Evolutionary conservation across 257 asterid species (phyloP).

Genomic region (Coffea canephora): DNA sequence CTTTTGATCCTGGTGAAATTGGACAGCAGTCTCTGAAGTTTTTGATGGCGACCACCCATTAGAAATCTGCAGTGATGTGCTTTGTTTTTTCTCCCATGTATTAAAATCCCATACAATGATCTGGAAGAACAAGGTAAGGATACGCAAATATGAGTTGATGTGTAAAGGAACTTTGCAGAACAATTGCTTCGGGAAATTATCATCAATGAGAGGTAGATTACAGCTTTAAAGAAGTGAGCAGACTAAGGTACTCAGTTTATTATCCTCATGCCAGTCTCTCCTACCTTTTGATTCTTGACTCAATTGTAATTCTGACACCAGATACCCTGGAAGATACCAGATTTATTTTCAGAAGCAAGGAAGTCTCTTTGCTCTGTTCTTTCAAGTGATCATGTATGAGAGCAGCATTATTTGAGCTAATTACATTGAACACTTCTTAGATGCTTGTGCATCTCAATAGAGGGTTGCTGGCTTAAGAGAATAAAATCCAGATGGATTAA

Average conservation of each 20-base stretch:
- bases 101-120: slow-evolving; percentile 62
- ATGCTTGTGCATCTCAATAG: neutral
- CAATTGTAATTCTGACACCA: neutral
- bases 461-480: neutral
- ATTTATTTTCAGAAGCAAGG: neutral
- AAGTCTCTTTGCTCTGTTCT: too few relatives aligned
- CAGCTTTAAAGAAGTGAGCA: neutral
- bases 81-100: slow-evolving; percentile 56
- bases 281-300: neutral
- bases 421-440: neutral
- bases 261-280: neutral
- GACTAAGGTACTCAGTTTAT: neutral
- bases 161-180: neutral
- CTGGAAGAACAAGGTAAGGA: slow-evolving; percentile 25
- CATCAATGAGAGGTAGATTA: neutral
- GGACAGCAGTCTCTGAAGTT: slow-evolving; percentile 48
- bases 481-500: too few relatives aligned
- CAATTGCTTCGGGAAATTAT: neutral
- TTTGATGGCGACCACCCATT: slow-evolving; percentile 46
- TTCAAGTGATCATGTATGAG: neutral
- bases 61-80: slow-evolving; percentile 51
- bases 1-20: slow-evolving; percentile 54
- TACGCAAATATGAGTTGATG: neutral
- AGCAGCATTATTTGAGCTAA: neutral
- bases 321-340: neutral